Evolutionary conservation across 306 rosid genomes (phyloP), one percentile per base, ranked within the genome.

Genomic region (Lathyrus tuberosus): DNA sequence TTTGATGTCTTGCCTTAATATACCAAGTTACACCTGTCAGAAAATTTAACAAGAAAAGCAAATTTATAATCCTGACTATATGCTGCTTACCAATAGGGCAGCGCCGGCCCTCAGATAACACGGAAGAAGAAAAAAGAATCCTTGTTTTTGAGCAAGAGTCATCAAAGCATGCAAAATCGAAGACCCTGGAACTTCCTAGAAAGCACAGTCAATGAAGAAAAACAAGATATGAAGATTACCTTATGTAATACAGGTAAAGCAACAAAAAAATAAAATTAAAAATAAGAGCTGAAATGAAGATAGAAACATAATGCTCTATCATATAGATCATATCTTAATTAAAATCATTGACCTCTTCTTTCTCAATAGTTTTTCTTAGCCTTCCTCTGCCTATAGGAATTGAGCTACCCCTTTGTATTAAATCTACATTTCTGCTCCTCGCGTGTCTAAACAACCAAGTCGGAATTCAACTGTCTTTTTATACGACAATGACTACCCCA

Each of bases 81-180:
- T 59, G 72, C 69, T 78, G 38, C 85, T 77, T 74, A 92, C 98
- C 96, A 86, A 75, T 76, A 92, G 91, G 67, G 84, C 81, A 76
- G 91, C 82, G 69, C 98, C 98, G 74, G 96, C 92, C 88, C 77
- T 89, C 83, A 89, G 65, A 86, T 90, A 92, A 77, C 73, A 72
- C 41, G 71, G 88, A 6, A 91, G 96, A 7, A 88, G 75, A 37
- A 84, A 52, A 60, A 72, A 79, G 65, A 83, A 79, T 71, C 85
- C 91, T 35, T 85, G 85, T 78, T 81, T 89, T 63, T 76, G 76
- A 66, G 84, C 14, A 71, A 86, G 80, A 57, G 76, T 53, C 5
- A 83, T 54, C 81, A 92, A 73, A 26, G 91, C 74, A 76, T 82
- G 74, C 77, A 89, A 57, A 64, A 92, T 76, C 53, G 89, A 82